Base-by-base conservation (phyloP, 257 asterid genomes). In the Ilex asprella region DNA sequence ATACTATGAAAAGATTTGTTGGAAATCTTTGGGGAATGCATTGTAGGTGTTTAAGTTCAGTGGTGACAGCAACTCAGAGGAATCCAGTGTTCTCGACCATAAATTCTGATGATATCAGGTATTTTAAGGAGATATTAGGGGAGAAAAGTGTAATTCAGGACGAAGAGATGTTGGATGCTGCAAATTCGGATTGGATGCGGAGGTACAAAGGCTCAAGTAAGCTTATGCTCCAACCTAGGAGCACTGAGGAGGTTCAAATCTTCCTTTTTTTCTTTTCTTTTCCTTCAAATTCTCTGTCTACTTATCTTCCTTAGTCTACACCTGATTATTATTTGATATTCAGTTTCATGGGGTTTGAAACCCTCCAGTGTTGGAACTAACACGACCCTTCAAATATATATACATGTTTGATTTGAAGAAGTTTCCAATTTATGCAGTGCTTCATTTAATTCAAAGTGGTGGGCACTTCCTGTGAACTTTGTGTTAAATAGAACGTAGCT, bases 141-240 rank as follows among this genome's bases (percentile, higher is more conserved):
- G 93, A 88, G 39, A 86, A 72, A 66, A 95, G 95, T 63, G 95
- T 92, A 59, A 76, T 92, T 72, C 87, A 84, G 80, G 98, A 89
- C 5, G 80, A 80, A 76, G 90, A 77, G 70, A 86, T 75, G 60
- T 73, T 92, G 67, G 87, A 84, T 67, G 91, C 82, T 70, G 95
- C 85, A 31, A 92, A 92, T 76, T 86, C 84, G 2, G 98, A 92
- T 78, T 92, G 98, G 98, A 81, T 89, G 95, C 77, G 80, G 67
- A 86, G 86, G 75, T 73, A 86, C 80, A 84, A 79, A 79, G 98
- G 98, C 66, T 76, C 89, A 46, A 86, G 98, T 73, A 86, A 82
- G 79, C 93, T 92, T 70, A 77, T 92, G 93, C 84, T 92, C 64
- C 91, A 67, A 65, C 98, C 98, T 57, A 80, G 67, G 71, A 86